A percentile compares a stretch with the other conserved stretches of the same genome.
phyloP scores from a whole-genome alignment of 768 basidiomycete species.

The Pleurotus sapidus region DNA sequence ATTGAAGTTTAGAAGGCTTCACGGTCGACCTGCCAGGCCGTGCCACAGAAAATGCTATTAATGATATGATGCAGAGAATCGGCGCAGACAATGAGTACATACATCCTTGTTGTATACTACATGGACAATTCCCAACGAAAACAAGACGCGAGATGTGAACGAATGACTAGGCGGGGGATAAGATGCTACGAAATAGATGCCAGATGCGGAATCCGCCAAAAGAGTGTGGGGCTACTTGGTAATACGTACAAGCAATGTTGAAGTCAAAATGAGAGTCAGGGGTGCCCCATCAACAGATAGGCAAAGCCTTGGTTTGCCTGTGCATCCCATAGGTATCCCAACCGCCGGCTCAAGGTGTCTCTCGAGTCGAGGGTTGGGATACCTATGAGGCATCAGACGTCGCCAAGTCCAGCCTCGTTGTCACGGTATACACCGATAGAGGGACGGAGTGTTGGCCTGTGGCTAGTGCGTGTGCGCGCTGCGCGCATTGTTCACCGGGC shows the following conservation, averaged over 20 bases:
- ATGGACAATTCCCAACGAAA: not conserved
- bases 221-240: not conserved
- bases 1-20: too few relatives aligned
- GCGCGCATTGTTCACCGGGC: not conserved
- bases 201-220: not conserved
- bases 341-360: not conserved
- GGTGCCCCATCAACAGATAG: not conserved
- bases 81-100: not conserved
- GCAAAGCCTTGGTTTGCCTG: not conserved
- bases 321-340: not conserved
- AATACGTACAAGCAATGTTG: not conserved
- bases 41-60: too few relatives aligned
- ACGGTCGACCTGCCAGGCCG: too few relatives aligned
- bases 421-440: not conserved
- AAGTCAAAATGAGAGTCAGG: not conserved
- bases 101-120: constrained; percentile 8
- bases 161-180: not conserved
- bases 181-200: not conserved
- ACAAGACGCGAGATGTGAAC: not conserved
- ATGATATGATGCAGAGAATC: too few relatives aligned
- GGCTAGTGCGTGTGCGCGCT: not conserved
- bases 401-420: not conserved
- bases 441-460: not conserved
- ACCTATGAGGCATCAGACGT: not conserved
- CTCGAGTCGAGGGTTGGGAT: not conserved